phyloP scores from a whole-genome alignment of 2,329 filamentous ascomycete species.

The Aspergillus latus region DNA sequence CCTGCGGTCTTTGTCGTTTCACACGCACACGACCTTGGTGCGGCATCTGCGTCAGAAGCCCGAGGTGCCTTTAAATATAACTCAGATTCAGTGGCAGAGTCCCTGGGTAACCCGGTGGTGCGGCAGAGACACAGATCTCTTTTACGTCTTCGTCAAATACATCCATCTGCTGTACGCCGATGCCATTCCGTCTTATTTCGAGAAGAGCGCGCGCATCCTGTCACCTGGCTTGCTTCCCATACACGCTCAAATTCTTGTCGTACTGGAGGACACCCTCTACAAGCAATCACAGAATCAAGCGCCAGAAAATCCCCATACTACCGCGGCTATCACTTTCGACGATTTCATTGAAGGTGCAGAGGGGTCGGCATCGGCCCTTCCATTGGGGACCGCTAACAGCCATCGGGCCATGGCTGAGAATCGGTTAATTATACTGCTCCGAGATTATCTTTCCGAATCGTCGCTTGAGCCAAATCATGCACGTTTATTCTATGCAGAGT shows the following conservation, averaged over 20 bases:
- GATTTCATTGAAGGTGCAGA: conserved; percentile 66
- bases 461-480: conserved; percentile 54
- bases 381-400: conserved; percentile 67
- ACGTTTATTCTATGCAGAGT: conserved; percentile 71
- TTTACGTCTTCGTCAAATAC: conserved; percentile 89
- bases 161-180: conserved; percentile 78
- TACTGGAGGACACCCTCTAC: conserved; percentile 81
- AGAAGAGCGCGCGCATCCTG: conserved; percentile 58
- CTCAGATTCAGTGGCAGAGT: conserved; percentile 78
- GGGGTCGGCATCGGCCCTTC: conserved; percentile 62
- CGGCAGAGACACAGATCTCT: conserved; percentile 81
- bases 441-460: conserved; percentile 71
- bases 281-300: conserved; percentile 59
- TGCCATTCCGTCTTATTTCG: conserved; percentile 60
- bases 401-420: conserved; percentile 86
- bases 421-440: conserved; percentile 74
- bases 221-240: conserved; percentile 77
- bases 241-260: conserved; percentile 75
- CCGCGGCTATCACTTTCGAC: conserved; percentile 63
- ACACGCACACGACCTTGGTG: conserved; percentile 60
- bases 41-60: conserved; percentile 64
- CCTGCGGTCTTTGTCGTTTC: conserved; percentile 62
- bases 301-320: conserved; percentile 44
- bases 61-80: conserved; percentile 65
- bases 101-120: conserved; percentile 84